These are phyloP conservation scores for Leishmania guyanensis DNA, from an alignment of 208 protist genomes.

Conservation along the genomic window DNA sequence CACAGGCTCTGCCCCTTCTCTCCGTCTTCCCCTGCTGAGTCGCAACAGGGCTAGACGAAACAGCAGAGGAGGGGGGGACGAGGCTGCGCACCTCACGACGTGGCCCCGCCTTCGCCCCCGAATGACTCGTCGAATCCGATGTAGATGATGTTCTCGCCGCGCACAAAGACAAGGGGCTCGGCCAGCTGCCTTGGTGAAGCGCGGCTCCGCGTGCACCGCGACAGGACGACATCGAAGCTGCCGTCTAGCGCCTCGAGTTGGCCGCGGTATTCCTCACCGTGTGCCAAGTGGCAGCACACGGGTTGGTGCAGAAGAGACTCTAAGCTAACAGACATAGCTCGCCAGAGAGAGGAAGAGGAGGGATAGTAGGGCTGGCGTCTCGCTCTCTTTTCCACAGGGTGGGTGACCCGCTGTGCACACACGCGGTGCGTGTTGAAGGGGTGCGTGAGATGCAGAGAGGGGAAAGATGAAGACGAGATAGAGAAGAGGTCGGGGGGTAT, in stretches of 20 bases:
- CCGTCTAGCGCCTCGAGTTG: constrained; percentile 62
- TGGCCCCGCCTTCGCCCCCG: not conserved
- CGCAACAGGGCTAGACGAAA: not conserved
- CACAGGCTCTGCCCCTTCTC: not conserved
- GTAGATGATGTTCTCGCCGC: constrained; percentile 78
- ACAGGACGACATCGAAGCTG: constrained; percentile 66
- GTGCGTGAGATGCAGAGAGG: not conserved
- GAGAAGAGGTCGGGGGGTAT: not conserved
- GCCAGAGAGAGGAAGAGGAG: not conserved
- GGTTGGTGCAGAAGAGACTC: constrained; percentile 55
- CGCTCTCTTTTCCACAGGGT: not conserved
- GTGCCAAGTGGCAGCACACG: constrained; percentile 56
- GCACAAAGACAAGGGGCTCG: constrained; percentile 54
- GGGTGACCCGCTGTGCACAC: not conserved
- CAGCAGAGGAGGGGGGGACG: not conserved
- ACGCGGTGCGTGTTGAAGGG: not conserved
- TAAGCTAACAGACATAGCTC: constrained; percentile 54
- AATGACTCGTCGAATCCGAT: constrained; percentile 54
- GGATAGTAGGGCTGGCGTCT: not conserved
- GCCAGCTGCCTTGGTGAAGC: not conserved
- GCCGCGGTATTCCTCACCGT: constrained; percentile 58
- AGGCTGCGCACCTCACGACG: not conserved
- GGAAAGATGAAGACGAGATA: not conserved
- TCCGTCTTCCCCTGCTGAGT: not conserved
- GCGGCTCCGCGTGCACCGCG: constrained; percentile 25